These are phyloP conservation scores for Camellia sinensis DNA, from an alignment of 148 eudicot genomes.

Conservation along the genomic window DNA sequence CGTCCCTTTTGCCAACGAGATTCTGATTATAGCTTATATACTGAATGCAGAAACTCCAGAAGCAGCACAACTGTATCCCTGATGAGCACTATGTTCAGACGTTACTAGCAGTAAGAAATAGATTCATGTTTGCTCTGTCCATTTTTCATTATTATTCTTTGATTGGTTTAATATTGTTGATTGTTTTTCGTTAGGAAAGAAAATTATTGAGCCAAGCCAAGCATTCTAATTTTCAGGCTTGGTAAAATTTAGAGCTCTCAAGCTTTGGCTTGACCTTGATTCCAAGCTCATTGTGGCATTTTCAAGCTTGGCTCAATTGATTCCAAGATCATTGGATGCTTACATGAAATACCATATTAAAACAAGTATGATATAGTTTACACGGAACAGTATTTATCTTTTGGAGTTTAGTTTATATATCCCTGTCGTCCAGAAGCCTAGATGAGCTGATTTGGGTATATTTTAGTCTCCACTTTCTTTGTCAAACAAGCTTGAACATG, in stretches of 20 bases:
- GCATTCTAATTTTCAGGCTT: background rate
- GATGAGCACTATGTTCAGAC: slow-evolving; percentile 99
- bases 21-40: background rate
- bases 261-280: background rate
- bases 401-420: background rate
- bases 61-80: slow-evolving; percentile 95
- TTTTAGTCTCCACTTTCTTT: background rate
- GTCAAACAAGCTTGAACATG: background rate
- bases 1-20: background rate
- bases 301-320: background rate
- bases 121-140: background rate
- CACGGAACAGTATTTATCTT: too few species aligned
- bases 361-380: too few species aligned
- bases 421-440: background rate
- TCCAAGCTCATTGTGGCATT: background rate
- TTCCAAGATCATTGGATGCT: too few species aligned
- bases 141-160: background rate
- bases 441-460: background rate
- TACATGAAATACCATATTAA: too few species aligned
- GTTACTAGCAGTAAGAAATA: slow-evolving; percentile 67
- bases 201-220: background rate
- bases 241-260: background rate
- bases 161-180: background rate
- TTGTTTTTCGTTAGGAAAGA: background rate
- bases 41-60: slow-evolving; percentile 81